A percentile compares a stretch with the other conserved stretches of the same genome.
These are phyloP conservation scores for Pyrenochaeta sp. DNA, from an alignment of 2,329 filamentous ascomycete species.

Conservation along the genomic window DNA sequence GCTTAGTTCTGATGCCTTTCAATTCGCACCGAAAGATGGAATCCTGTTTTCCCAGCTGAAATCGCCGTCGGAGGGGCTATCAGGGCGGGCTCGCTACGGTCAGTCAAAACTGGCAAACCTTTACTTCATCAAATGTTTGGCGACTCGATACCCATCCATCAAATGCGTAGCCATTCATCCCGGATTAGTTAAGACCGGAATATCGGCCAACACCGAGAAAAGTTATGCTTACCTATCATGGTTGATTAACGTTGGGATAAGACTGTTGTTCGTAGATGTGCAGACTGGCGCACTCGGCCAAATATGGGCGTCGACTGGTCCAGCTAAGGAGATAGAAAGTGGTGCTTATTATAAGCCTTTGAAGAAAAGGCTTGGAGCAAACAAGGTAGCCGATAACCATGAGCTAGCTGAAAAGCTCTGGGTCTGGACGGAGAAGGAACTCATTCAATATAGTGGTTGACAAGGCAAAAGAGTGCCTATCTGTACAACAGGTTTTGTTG, in stretches of 20 bases:
- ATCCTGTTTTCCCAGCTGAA: conserved; percentile 46
- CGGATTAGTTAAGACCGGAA: conserved; percentile 52
- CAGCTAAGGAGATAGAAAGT: conserved; percentile 36
- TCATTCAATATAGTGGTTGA: conserved; percentile 5
- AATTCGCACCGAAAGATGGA: conserved; percentile 30
- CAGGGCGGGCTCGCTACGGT: conserved; percentile 42
- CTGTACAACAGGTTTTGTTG: too few species aligned
- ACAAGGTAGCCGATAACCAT: conserved; percentile 8
- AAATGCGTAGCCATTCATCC: conserved; percentile 54
- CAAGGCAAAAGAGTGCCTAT: too few species aligned
- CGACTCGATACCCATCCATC: conserved; percentile 52
- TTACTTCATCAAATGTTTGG: conserved; percentile 50
- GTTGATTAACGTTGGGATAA: background rate
- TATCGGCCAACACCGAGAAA: background rate
- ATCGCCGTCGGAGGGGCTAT: conserved; percentile 7
- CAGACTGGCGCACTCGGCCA: conserved; percentile 41
- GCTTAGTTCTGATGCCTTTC: conserved; percentile 34
- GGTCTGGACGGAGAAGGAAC: conserved; percentile 32
- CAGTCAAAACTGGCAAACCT: conserved; percentile 59
- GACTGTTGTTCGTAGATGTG: conserved; percentile 6
- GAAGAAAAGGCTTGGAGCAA: conserved; percentile 23
- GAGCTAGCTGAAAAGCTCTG: conserved; percentile 28
- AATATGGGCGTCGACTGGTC: conserved; percentile 54
- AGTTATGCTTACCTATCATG: background rate
- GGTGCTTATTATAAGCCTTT: conserved; percentile 53